Evolutionary conservation across 177 flowering plant species (phyloP).

Genomic region (Vitis hybrid): DNA sequence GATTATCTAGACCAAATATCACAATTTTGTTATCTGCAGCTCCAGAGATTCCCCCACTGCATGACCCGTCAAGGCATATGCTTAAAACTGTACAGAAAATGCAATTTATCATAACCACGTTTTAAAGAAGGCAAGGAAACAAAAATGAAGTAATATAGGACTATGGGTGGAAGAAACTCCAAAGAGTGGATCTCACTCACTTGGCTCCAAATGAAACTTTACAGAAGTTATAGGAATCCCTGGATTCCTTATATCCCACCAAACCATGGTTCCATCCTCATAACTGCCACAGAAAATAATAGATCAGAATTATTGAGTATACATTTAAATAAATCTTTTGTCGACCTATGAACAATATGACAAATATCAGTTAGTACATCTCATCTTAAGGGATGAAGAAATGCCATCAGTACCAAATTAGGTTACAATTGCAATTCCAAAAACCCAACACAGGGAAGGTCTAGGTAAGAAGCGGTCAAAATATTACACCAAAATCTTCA

Average conservation of each 20-base stretch:
- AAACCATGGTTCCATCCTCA: constrained; percentile 88
- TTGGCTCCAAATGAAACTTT: constrained; percentile 88
- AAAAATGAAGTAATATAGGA: neutral
- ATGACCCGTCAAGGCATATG: constrained; percentile 55
- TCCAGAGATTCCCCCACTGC: constrained; percentile 81
- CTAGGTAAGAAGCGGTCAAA: neutral
- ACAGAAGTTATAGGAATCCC: constrained; percentile 60
- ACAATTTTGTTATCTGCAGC: constrained; percentile 82
- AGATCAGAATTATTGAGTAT: neutral
- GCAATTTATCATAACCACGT: neutral
- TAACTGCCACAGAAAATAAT: constrained; percentile 40
- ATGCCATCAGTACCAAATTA: neutral
- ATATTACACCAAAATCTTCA: neutral
- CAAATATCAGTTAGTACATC: neutral
- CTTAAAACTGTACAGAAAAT: constrained; percentile 55
- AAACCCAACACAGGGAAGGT: neutral
- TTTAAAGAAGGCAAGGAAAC: neutral
- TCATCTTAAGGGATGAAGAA: neutral
- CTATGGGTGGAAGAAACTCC: neutral
- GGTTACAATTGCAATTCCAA: neutral
- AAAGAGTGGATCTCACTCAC: constrained; percentile 26
- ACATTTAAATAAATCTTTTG: neutral
- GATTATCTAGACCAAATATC: constrained; percentile 56
- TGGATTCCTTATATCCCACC: constrained; percentile 91
- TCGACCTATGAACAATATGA: neutral